These are phyloP conservation scores for Parasarocladium wereldwijsianum DNA, from an alignment of 2,329 filamentous ascomycete genomes.

Conservation along the genomic window DNA sequence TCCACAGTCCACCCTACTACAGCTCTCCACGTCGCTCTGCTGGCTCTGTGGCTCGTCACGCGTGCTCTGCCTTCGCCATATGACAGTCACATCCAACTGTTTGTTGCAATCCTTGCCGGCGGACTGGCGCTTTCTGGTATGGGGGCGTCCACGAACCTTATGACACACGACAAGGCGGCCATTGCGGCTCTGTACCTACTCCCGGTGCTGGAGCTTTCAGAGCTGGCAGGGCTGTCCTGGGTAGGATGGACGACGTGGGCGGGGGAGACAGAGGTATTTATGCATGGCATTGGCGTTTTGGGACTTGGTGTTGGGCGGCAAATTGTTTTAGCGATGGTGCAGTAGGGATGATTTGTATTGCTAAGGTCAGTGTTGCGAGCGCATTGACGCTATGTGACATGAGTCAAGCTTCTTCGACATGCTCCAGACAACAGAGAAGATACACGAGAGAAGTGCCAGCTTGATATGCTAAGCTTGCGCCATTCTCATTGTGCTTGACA, in stretches of 20 bases:
- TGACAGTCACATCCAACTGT: background rate
- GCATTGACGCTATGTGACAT: no score
- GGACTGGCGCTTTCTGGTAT: background rate
- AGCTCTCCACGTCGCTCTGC: background rate
- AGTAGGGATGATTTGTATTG: no score
- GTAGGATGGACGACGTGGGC: constrained; percentile 17
- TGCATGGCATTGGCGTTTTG: no score
- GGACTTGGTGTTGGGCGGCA: no score
- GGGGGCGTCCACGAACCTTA: background rate
- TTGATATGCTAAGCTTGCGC: no score
- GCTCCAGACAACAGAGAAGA: no score
- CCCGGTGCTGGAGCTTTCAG: constrained; percentile 14
- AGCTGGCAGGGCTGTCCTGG: constrained; percentile 19
- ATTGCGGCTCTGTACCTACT: background rate
- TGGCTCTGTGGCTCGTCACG: background rate
- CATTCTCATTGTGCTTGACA: constrained; percentile 1
- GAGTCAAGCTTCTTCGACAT: no score
- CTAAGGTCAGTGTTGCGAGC: no score
- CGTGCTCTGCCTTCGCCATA: background rate
- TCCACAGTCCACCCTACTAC: background rate
- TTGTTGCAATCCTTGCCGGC: background rate
- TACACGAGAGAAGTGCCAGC: no score
- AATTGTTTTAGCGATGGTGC: no score
- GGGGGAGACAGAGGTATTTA: constrained; percentile 9
- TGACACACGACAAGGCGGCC: background rate